These are phyloP conservation scores for Bruguiera hainesii DNA, from an alignment of 441 rosid genomes.

Conservation along the genomic window DNA sequence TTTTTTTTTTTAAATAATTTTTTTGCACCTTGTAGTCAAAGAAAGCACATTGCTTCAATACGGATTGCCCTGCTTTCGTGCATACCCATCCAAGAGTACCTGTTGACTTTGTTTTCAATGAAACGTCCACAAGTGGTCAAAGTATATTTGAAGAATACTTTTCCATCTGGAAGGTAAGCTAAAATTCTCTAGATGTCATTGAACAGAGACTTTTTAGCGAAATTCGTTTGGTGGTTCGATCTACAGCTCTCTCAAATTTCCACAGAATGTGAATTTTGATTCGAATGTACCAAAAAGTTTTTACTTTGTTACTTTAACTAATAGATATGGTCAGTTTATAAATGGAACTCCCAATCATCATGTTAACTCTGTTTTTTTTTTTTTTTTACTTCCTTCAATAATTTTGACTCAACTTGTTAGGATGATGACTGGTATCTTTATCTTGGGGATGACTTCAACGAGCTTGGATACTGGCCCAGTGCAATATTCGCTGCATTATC, in stretches of 20 bases:
- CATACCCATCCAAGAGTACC: background rate
- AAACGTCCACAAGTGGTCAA: background rate
- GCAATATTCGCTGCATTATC: background rate
- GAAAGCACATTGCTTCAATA: background rate
- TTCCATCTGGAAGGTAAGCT: background rate
- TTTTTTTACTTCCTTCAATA: too few relatives aligned
- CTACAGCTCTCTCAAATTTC: too few relatives aligned
- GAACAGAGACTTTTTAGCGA: background rate
- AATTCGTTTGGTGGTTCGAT: too few relatives aligned
- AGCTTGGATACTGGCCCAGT: conserved; percentile 20
- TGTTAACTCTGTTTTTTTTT: too few relatives aligned
- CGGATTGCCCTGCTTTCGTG: background rate
- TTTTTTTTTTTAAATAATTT: background rate
- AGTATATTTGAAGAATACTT: background rate
- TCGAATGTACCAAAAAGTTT: too few relatives aligned
- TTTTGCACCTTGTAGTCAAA: too few relatives aligned
- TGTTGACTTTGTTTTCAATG: background rate
- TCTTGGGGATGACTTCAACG: background rate
- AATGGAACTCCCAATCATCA: too few relatives aligned
- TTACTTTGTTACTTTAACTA: too few relatives aligned
- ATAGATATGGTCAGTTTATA: too few relatives aligned
- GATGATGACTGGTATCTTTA: conserved; percentile 16
- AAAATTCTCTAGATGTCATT: background rate
- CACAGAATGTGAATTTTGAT: too few relatives aligned
- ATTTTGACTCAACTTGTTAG: background rate